A percentile compares a stretch with the other conserved stretches of the same genome.
Evolutionary conservation across 169 alveolate species (phyloP).

Genomic region (Plasmodium sp.): DNA sequence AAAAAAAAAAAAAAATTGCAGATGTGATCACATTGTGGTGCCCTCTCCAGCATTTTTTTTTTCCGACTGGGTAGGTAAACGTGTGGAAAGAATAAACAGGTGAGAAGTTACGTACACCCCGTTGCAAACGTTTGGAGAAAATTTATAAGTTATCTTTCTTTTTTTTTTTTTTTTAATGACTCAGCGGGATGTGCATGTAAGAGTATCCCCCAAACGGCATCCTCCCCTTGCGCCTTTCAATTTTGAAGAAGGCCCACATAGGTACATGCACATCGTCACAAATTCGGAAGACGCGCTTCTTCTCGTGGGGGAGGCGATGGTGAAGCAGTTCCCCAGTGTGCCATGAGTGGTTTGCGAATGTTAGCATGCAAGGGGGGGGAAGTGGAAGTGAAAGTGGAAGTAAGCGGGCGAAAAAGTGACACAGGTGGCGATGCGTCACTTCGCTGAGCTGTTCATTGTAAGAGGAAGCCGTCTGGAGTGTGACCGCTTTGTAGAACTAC

Average conservation of each 20-base stretch:
- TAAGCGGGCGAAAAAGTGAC: not conserved
- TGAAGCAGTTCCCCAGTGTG: not conserved
- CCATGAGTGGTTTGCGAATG: not conserved
- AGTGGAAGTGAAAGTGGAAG: not conserved
- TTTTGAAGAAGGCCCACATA: not conserved
- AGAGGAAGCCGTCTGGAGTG: not conserved
- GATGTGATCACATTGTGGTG: not conserved
- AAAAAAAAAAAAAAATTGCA: not conserved
- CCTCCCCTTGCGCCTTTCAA: not conserved
- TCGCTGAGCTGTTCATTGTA: not conserved
- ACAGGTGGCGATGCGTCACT: not conserved
- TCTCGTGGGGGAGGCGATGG: not conserved
- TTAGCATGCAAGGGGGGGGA: not conserved
- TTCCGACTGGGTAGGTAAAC: not conserved
- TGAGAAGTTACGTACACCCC: not conserved
- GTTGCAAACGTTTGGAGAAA: not conserved
- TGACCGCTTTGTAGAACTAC: not conserved
- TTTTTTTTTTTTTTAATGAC: not conserved
- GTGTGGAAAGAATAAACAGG: not conserved
- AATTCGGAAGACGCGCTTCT: not conserved
- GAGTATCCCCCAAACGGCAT: not conserved
- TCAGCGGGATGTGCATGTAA: not conserved
- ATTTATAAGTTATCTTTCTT: not conserved
- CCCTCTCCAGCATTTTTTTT: not conserved
- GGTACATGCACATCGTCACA: not conserved